phyloP scores from a whole-genome alignment of 192 early-diverging fungal genomes.

The Pecoramyces ruminantium region DNA sequence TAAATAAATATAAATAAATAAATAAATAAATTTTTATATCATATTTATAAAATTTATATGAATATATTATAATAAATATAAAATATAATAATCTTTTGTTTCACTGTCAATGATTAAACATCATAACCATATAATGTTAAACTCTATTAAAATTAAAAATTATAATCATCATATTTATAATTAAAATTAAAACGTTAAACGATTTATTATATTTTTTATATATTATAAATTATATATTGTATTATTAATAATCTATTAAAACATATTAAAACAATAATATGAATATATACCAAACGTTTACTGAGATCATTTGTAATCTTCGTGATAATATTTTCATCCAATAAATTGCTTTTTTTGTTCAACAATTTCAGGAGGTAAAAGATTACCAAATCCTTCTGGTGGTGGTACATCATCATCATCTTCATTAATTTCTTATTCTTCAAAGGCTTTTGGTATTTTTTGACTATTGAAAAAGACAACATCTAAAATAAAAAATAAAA shows the following conservation, averaged over 20 bases:
- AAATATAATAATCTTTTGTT: not conserved
- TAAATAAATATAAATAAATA: no score
- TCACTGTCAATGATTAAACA: not conserved
- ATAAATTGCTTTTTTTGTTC: not conserved
- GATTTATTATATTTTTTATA: no score
- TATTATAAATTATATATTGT: no score
- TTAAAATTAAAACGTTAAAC: no score
- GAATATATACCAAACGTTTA: not conserved
- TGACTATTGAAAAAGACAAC: not conserved
- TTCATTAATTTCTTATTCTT: not conserved
- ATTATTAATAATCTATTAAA: no score
- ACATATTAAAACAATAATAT: no score
- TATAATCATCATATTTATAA: no score
- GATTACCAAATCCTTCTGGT: not conserved
- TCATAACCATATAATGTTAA: not conserved
- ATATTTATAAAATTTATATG: no score
- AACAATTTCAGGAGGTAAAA: not conserved
- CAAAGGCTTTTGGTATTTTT: not conserved
- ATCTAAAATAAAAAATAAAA: no score
- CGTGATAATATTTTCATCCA: not conserved
- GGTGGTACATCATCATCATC: not conserved
- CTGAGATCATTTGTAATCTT: not conserved
- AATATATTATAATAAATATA: no score
- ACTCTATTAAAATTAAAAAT: no score
- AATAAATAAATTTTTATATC: no score